Percentiles rank a stretch among this genome's conserved stretches.
phyloP scores from a whole-genome alignment of 176 grass and related monocot genomes.

The Hyparrhenia diplandra region DNA sequence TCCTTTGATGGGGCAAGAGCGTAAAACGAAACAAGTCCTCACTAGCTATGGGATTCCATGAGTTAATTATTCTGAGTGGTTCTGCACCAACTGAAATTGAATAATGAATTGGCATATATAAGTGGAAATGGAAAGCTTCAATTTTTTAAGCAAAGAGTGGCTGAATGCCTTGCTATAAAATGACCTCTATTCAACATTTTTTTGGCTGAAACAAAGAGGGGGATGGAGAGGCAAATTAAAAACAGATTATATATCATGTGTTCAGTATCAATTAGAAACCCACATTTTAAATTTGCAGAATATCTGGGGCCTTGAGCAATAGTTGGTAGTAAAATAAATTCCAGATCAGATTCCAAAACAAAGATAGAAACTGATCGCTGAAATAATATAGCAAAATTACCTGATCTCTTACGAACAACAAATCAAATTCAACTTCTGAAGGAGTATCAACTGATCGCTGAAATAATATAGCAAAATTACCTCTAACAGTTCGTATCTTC shows the following conservation, averaged over 20 bases:
- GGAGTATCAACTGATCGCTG: not conserved
- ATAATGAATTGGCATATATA: not conserved
- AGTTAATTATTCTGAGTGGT: not conserved
- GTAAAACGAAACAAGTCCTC: not conserved
- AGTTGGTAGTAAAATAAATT: not conserved
- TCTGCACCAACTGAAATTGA: not conserved
- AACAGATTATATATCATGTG: not conserved
- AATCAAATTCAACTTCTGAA: slow-evolving; percentile 11
- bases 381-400: not conserved
- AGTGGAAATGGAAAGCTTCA: not conserved
- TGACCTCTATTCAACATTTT: not conserved
- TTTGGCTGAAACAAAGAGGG: not conserved
- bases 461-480: slow-evolving; percentile 40
- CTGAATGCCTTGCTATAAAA: not conserved
- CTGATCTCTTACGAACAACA: not conserved
- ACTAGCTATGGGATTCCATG: not conserved
- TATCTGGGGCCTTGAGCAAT: not conserved
- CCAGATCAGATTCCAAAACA: slow-evolving; percentile 1
- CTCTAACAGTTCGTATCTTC: slow-evolving; percentile 85
- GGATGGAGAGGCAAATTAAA: not conserved
- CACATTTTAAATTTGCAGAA: slow-evolving; percentile 5
- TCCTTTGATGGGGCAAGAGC: not conserved
- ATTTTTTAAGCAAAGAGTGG: not conserved
- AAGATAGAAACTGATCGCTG: not conserved
- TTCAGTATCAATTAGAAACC: not conserved